phyloP scores from a whole-genome alignment of 73 alveolate species.

The Paramecium bursaria region DNA sequence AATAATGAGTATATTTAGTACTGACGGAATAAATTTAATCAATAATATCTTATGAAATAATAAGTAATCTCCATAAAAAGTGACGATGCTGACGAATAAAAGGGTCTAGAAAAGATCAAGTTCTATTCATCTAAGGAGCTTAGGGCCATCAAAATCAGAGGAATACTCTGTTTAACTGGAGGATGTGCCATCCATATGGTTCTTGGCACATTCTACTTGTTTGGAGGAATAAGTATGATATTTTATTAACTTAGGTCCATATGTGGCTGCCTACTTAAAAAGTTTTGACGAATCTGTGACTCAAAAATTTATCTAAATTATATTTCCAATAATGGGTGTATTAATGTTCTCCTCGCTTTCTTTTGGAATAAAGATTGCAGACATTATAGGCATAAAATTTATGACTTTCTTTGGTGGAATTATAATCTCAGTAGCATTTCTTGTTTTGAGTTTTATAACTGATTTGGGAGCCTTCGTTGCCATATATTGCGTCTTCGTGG shows the following conservation, averaged over 20 bases:
- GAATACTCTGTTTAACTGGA: constrained; percentile 11
- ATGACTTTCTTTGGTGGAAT: constrained; percentile 4
- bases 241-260: constrained; percentile 10
- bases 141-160: background rate
- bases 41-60: too few relatives aligned
- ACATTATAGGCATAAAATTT: constrained; percentile 18
- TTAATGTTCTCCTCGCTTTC: constrained; percentile 38
- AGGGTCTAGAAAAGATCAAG: constrained; percentile 7
- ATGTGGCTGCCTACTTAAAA: constrained; percentile 45
- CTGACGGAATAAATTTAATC: too few relatives aligned
- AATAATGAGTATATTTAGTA: too few relatives aligned
- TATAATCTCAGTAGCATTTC: constrained; percentile 15
- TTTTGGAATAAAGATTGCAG: constrained; percentile 43
- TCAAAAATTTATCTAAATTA: constrained; percentile 10
- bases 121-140: constrained; percentile 37
- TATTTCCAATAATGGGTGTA: constrained; percentile 43
- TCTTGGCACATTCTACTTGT: constrained; percentile 53
- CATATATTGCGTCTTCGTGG: constrained; percentile 35
- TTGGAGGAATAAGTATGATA: constrained; percentile 37
- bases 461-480: constrained; percentile 18
- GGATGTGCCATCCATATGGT: constrained; percentile 48
- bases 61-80: too few relatives aligned
- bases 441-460: background rate
- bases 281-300: constrained; percentile 15
- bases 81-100: constrained; percentile 37